Evolutionary conservation across 1,284 basidiomycete species (phyloP).

Genomic region (Leccinum colubrinum): DNA sequence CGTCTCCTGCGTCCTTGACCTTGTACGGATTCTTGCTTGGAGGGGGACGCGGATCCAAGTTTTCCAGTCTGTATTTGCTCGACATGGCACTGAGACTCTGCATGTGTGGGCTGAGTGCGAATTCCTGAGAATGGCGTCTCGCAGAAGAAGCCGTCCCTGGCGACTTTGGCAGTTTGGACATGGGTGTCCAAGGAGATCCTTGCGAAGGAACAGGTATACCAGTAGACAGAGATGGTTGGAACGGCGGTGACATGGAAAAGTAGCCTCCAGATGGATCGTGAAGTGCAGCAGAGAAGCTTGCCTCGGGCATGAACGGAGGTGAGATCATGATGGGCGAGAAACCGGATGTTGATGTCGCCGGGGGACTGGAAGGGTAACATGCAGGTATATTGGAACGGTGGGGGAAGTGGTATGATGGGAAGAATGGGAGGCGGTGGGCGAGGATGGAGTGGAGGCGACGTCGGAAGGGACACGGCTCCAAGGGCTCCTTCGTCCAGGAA

Average conservation of each 20-base stretch:
- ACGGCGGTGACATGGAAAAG: constrained; percentile 16
- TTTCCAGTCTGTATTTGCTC: constrained; percentile 26
- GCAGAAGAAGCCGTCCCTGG: neutral
- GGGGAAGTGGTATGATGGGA: constrained; percentile 24
- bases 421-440: constrained; percentile 17
- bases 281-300: constrained; percentile 10
- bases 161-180: constrained; percentile 10
- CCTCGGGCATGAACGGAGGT: constrained; percentile 16
- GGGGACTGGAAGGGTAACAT: constrained; percentile 17
- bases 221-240: constrained; percentile 11
- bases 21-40: constrained; percentile 17
- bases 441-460: constrained; percentile 25
- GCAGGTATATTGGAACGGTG: constrained; percentile 21
- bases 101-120: constrained; percentile 14
- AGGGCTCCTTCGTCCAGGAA: constrained; percentile 21
- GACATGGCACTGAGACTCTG: constrained; percentile 28
- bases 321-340: constrained; percentile 7
- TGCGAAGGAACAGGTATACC: constrained; percentile 17
- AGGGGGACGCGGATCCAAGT: constrained; percentile 12
- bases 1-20: constrained; percentile 32
- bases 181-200: constrained; percentile 16
- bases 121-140: constrained; percentile 26
- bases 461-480: constrained; percentile 23
- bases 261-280: constrained; percentile 17
- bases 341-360: neutral